Evolutionary conservation across 1,284 basidiomycete species (phyloP).

Genomic region (Xerocomus minutiporus): DNA sequence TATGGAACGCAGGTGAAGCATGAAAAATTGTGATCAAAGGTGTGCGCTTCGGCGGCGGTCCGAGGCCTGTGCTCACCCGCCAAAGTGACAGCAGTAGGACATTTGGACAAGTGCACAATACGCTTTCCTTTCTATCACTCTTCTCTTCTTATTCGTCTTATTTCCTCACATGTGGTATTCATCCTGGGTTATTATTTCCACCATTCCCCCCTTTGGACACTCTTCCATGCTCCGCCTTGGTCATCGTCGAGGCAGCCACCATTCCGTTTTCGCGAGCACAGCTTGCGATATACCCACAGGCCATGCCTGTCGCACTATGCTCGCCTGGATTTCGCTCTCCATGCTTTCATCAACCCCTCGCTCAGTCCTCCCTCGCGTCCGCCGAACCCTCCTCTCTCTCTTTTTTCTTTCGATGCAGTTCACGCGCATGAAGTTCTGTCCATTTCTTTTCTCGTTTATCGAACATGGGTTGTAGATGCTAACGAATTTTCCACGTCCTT

Average conservation of each 20-base stretch:
- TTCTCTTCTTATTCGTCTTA: constrained; percentile 24
- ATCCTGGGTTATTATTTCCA: constrained; percentile 19
- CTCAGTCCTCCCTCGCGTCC: constrained; percentile 6
- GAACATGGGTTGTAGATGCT: constrained; percentile 17
- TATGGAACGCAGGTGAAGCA: constrained; percentile 28
- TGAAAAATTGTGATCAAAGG: constrained; percentile 15
- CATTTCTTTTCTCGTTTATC: constrained; percentile 4
- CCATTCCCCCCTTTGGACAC: constrained; percentile 24
- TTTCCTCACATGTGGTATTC: constrained; percentile 27
- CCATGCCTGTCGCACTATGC: constrained; percentile 19
- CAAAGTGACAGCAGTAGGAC: constrained; percentile 27
- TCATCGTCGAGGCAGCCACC: constrained; percentile 18
- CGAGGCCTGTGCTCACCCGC: constrained; percentile 22
- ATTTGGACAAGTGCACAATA: constrained; percentile 25
- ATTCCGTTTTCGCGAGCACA: constrained; percentile 15
- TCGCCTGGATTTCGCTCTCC: constrained; percentile 18
- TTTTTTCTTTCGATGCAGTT: neutral
- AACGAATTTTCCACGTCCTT: constrained; percentile 25
- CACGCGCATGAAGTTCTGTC: too few species aligned
- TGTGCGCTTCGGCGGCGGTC: constrained; percentile 17
- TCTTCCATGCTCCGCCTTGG: constrained; percentile 19
- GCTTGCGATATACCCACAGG: constrained; percentile 24
- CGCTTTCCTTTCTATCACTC: constrained; percentile 23
- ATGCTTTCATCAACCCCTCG: constrained; percentile 28
- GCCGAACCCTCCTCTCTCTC: neutral